These are phyloP conservation scores for Penicillium malachiteum DNA, from an alignment of 495 filamentous ascomycete genomes.

Conservation along the genomic window DNA sequence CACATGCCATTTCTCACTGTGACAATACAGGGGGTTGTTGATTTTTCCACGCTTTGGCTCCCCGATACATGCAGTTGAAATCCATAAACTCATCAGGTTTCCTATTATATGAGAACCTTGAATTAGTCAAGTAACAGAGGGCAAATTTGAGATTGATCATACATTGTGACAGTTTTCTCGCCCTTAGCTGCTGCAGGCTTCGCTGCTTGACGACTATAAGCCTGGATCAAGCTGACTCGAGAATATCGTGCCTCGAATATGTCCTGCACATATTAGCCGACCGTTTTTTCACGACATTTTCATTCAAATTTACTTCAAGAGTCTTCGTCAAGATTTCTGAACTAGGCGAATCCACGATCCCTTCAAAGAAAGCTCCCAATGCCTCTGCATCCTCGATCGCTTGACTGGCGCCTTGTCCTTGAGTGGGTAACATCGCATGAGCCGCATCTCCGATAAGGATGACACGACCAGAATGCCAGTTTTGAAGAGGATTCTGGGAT, in stretches of 20 bases:
- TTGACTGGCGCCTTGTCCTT: constrained; percentile 40
- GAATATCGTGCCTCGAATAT: constrained; percentile 22
- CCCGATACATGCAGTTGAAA: constrained; percentile 42
- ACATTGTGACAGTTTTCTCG: constrained; percentile 32
- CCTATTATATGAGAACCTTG: constrained; percentile 3
- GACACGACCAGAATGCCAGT: constrained; percentile 35
- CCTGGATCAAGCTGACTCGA: constrained; percentile 23
- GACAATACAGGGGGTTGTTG: neutral
- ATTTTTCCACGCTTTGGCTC: constrained; percentile 31
- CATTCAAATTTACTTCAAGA: constrained; percentile 8
- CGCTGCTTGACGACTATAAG: constrained; percentile 35
- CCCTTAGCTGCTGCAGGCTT: constrained; percentile 31
- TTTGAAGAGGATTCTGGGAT: constrained; percentile 30
- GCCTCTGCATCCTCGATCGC: constrained; percentile 42
- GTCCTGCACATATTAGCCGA: constrained; percentile 4
- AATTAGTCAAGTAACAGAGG: neutral
- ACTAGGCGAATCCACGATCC: constrained; percentile 4
- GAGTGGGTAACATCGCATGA: constrained; percentile 43
- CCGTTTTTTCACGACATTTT: neutral
- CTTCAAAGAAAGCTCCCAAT: constrained; percentile 26
- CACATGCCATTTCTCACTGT: too few relatives aligned
- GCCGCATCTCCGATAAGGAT: constrained; percentile 48
- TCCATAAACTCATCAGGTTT: constrained; percentile 43
- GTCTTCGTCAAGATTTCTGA: neutral
- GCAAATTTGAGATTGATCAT: neutral